Base-by-base conservation (phyloP, 2,329 filamentous ascomycete species). In the Pezicula neosporulosa region DNA sequence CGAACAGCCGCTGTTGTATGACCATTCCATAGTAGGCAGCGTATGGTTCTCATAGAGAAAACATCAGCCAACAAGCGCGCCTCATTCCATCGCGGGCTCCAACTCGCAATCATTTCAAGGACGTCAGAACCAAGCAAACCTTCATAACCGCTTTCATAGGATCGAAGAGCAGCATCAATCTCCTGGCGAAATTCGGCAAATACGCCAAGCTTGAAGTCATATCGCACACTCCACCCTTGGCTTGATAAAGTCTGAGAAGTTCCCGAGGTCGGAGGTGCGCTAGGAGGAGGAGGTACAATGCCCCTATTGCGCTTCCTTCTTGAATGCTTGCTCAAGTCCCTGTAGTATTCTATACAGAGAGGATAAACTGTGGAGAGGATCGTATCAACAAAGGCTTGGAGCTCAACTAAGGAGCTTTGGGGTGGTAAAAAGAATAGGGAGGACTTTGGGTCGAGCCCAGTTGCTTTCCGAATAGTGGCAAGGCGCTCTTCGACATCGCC, bases 131-230 rank as follows among this genome's bases (percentile, higher is more conserved):
- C 86, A 56, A 97, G 82, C 10, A 99, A 71, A 19, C 82, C 83
- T 48, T 96, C 90, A 59, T 97, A 92, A 4, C 91, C 90, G 66
- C 86, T 86, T 64, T 94, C 90, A 60, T 92, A 97, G 48, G 90
- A 91, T 41, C 91, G 83, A 63, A 90, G 77, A 1, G 94, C 91
- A 19, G 83, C 85, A 64, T 97, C 93, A 78, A 93, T 89, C 67
- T 97, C 94, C 65, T 95, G 89, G 8, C 94, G 83, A 59, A 96
- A 97, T 65, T 97, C 93, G 27, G 92, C 90, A 64, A 97, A 89
- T 0, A 96, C 77, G 6, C 87, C 93, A 16, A 92, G 79, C 67
- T 99, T 99, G 73, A 96, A 91, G 64, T 99, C 93, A 69, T 97
- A 97, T 15, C 93, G 86, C 48, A 95, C 86, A 63, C 90, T 91